A percentile compares a stretch with the other conserved stretches of the same genome.
phyloP scores from a whole-genome alignment of 768 basidiomycete species.

The Neoboletus magnificus region DNA sequence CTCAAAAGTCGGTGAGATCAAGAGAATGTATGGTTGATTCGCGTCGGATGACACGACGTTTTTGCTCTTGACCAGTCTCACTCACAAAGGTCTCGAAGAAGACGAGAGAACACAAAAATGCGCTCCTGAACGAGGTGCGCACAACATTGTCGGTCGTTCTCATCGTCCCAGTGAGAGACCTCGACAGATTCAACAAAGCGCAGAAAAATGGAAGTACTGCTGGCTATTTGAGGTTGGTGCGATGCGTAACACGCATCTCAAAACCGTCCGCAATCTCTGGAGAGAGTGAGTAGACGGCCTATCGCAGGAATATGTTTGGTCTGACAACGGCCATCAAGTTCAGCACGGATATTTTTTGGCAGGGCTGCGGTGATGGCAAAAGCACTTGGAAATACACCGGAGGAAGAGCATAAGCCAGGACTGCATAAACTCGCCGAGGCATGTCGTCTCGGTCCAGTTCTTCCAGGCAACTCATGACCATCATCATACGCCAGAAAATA shows the following conservation, averaged over 20 bases:
- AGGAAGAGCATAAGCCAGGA: conserved; percentile 80
- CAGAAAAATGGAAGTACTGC: conserved; percentile 91
- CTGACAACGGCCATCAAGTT: conserved; percentile 25
- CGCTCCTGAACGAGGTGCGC: conserved; percentile 74
- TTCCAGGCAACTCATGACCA: conserved; percentile 5
- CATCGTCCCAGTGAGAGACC: conserved; percentile 25
- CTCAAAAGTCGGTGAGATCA: conserved; percentile 73
- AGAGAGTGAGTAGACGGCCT: conserved; percentile 61
- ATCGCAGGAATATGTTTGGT: background rate
- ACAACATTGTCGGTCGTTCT: conserved; percentile 1
- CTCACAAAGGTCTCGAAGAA: conserved; percentile 94
- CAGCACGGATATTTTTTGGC: conserved; percentile 89
- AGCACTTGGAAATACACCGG: conserved; percentile 82
- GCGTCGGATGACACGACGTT: conserved; percentile 9
- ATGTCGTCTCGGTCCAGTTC: conserved; percentile 31
- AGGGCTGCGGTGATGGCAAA: conserved; percentile 91
- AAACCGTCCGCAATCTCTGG: conserved; percentile 92
- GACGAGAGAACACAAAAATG: conserved; percentile 86
- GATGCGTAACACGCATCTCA: conserved; percentile 92
- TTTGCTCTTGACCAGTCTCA: conserved; percentile 55
- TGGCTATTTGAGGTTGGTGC: conserved; percentile 95
- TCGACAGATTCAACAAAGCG: conserved; percentile 69
- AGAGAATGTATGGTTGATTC: background rate
- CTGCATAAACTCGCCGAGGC: conserved; percentile 79
- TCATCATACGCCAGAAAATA: conserved; percentile 60